Percentiles rank a stretch among this genome's conserved stretches.
Evolutionary conservation across 1,284 basidiomycete genomes (phyloP).

Genomic region (Agroathelia rolfsii): DNA sequence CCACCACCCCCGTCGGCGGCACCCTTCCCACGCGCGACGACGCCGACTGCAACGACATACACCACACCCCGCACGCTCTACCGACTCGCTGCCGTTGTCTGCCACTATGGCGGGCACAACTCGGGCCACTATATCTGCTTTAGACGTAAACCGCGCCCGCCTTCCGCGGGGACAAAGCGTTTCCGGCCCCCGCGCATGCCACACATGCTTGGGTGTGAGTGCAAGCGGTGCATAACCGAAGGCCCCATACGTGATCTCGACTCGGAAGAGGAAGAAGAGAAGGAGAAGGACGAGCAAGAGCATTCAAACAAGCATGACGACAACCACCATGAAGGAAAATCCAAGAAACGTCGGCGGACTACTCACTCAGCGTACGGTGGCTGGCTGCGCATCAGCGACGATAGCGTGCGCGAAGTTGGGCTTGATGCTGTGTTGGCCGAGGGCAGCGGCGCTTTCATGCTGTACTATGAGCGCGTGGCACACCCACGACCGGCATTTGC

Average conservation of each 20-base stretch:
- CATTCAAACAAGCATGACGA: too few relatives aligned
- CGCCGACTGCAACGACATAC: constrained; percentile 45
- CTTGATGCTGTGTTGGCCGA: constrained; percentile 67
- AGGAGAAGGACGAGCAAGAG: constrained; percentile 22
- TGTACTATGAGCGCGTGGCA: constrained; percentile 79
- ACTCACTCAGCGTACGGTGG: too few relatives aligned
- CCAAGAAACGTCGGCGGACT: too few relatives aligned
- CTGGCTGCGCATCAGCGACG: constrained; percentile 84
- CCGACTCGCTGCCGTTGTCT: constrained; percentile 72
- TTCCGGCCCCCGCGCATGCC: constrained; percentile 37
- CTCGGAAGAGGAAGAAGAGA: constrained; percentile 12
- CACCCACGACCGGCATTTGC: constrained; percentile 18
- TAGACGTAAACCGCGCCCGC: constrained; percentile 62
- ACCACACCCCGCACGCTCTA: constrained; percentile 56
- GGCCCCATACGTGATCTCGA: constrained; percentile 33
- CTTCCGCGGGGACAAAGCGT: constrained; percentile 21
- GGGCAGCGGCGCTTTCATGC: constrained; percentile 72
- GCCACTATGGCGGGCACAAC: constrained; percentile 83
- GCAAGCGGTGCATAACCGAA: constrained; percentile 27
- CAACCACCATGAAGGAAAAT: too few relatives aligned
- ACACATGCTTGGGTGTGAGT: constrained; percentile 38
- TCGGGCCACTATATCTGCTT: constrained; percentile 90
- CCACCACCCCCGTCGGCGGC: constrained; percentile 22
- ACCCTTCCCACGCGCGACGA: constrained; percentile 34
- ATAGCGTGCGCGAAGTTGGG: constrained; percentile 69